Evolutionary conservation across 106 monocot genomes (phyloP), one percentile per base, ranked within the genome.

Genomic region (Hemerocallis citrina): DNA sequence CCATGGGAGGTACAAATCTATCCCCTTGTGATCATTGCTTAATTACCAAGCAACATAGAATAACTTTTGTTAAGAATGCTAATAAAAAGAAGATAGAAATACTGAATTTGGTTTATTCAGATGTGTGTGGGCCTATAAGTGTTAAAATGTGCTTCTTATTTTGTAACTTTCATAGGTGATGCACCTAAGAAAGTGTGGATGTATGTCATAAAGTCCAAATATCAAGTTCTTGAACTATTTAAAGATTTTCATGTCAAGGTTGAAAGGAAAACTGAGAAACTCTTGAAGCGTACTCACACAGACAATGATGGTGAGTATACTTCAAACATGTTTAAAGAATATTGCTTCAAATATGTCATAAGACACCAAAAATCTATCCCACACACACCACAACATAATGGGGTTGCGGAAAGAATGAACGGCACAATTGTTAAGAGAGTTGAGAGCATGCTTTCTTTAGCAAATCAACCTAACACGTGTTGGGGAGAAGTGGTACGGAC

Each of bases 351-450:
- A 45, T 16, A 45, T 45, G 45, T 5, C 3, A 45, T 45, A 45
- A 45, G 45, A 45, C 3, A 45, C 45, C 45, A 45, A 45, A 45
- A 45, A 16, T 16, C 45, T 0, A 4, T 45, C 12, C 10, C 45
- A 45, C 17, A 45, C 3, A 45, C 14, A 45, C 45, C 45, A 45
- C 45, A 45, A 45, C 45, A 45, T 16, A 45, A 45, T 45, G 45
- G 45, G 17, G n/a, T 45, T 45, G 45, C 14, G 0, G 55, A n/a
- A n/a, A n/a, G n/a, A n/a, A n/a, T n/a, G n/a, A 56, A 56, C 31
- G 31, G 13, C 55, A 56, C 55, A 12, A 56, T 56, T 56, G 31
- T 56, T 56, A 32, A 56, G 55, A 29, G 55, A n/a, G 55, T 56
- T 23, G 12, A 22, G 23, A 23, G 55, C 22, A 56, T 56, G 55